Evolutionary conservation across 2,329 filamentous ascomycete genomes (phyloP), one percentile per base, ranked within the genome.

Genomic region (Fusarium clavum): DNA sequence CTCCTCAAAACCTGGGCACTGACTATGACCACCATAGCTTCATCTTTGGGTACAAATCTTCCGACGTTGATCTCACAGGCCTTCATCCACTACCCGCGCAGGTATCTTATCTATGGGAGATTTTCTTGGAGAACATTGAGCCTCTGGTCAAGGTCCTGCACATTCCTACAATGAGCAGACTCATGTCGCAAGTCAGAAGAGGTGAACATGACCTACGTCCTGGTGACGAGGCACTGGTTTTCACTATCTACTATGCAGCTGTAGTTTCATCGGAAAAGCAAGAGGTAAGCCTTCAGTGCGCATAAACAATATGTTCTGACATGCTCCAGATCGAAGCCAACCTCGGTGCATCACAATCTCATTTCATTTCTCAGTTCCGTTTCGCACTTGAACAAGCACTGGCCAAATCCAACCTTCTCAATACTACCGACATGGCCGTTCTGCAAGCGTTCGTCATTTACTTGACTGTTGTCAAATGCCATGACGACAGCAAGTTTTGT

Each of bases 331-430:
- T 71, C 9, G 54, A 71, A 60, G 16, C 55, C 29, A 72, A 67
- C 13, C 57, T 71, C 14, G 69, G 69, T 16, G 65, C 34, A 10
- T 57, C 69, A 9, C 61, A 67, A 40, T 48, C 61, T 8, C 69
- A 72, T 38, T 72, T 52, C 34, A 58, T 70, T 4, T 52, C 69
- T 16, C 69, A 72, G 20, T 72, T 71, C 24, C 69, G 69, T 11
- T 71, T 71, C 47, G 69, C 65, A n/a, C 61, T 72, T 29, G 69
- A 71, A 40, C 69, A 71, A 45, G 69, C 69, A 18, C 24, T 71
- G 10, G 65, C 69, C 30, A 72, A 72, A 10, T 63, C 69, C n/a
- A 72, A 72, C 20, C 57, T 71, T 24, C 64, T 71, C 29, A 72
- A 66, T 30, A 70, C 69, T 18, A 57, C 69, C 4, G 51, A 64